Evolutionary conservation across 495 filamentous ascomycete species (phyloP).

Genomic region (Pseudoneurospora amorphoporcata): DNA sequence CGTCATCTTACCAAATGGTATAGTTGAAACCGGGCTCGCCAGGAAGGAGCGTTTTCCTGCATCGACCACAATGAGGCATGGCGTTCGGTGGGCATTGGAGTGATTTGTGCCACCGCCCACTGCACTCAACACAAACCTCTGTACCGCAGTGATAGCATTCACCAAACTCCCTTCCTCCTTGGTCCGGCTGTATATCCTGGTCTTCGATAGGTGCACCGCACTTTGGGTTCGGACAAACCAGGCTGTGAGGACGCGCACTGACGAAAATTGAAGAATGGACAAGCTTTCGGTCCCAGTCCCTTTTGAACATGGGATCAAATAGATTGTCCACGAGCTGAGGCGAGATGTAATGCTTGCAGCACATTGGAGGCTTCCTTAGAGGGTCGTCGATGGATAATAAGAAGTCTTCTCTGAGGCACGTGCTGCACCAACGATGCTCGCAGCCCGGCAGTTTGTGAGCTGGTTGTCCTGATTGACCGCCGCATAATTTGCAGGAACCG

Average conservation of each 20-base stretch:
- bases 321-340: constrained; percentile 63
- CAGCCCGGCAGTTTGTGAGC: constrained; percentile 30
- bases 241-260: constrained; percentile 58
- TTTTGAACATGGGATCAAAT: constrained; percentile 64
- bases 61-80: constrained; percentile 69
- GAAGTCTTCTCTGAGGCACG: constrained; percentile 64
- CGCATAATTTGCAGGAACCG: neutral
- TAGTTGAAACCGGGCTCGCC: constrained; percentile 70
- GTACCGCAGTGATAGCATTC: constrained; percentile 58
- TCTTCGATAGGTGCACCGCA: constrained; percentile 73
- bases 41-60: constrained; percentile 50
- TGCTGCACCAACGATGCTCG: constrained; percentile 66
- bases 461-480: neutral
- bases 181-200: constrained; percentile 44
- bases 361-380: constrained; percentile 68
- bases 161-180: constrained; percentile 41
- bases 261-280: constrained; percentile 59
- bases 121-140: constrained; percentile 65
- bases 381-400: constrained; percentile 62
- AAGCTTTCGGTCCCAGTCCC: constrained; percentile 66
- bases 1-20: constrained; percentile 61
- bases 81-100: constrained; percentile 62
- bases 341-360: constrained; percentile 65
- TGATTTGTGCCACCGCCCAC: constrained; percentile 58
- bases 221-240: constrained; percentile 5